A percentile compares a stretch with the other conserved stretches of the same genome.
Conservation (phyloP, 2,329 filamentous ascomycete species). For the Scolecobasidium constrictum region DNA sequence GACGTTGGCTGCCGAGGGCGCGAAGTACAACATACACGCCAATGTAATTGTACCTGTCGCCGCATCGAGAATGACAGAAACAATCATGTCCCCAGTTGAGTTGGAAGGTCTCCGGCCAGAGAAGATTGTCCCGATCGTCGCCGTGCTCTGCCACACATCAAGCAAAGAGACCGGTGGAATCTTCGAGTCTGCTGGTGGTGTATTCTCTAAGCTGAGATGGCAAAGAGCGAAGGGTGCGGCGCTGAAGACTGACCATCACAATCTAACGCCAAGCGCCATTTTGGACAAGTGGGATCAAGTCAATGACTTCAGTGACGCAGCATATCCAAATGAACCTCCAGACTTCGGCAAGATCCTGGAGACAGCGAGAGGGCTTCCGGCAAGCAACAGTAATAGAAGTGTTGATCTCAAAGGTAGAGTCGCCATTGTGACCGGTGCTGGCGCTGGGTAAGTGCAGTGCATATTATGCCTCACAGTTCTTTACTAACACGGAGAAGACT, state of each 20-base stretch:
- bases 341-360: conserved; percentile 84
- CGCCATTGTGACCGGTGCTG: conserved; percentile 76
- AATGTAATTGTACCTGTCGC: conserved; percentile 89
- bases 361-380: conserved; percentile 65
- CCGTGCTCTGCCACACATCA: conserved; percentile 66
- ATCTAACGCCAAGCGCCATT: conserved; percentile 72
- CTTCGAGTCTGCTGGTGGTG: conserved; percentile 80
- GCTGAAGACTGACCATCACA: conserved; percentile 76
- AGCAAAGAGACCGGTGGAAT: conserved; percentile 74
- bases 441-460: too few relatives aligned
- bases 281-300: conserved; percentile 78
- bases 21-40: conserved; percentile 85
- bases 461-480: too few relatives aligned
- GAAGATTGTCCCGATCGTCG: conserved; percentile 83
- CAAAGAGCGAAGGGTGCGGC: conserved; percentile 76
- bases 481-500: too few relatives aligned
- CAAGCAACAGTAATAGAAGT: conserved; percentile 64
- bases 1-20: conserved; percentile 84
- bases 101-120: conserved; percentile 71
- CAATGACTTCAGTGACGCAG: conserved; percentile 69
- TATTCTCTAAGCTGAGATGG: conserved; percentile 81
- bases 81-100: conserved; percentile 78
- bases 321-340: conserved; percentile 73
- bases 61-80: conserved; percentile 82
- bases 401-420: conserved; percentile 66